Evolutionary conservation across 108 stramenopile species (phyloP), one percentile per base, ranked within the genome.

Genomic region (Parmales sp.): DNA sequence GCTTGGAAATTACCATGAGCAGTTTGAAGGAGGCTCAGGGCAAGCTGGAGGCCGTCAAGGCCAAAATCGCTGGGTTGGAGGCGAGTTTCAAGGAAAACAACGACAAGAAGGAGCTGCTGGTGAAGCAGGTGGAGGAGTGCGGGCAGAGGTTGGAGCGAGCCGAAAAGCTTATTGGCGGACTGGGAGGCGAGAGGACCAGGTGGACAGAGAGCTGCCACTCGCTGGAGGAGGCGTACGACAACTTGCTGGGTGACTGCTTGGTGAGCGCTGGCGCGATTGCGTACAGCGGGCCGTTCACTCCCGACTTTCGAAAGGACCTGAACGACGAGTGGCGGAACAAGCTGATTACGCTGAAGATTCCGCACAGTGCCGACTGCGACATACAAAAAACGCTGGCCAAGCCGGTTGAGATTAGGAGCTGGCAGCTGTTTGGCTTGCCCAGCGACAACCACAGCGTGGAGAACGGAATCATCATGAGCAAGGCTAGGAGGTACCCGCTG

Each of bases 131-230:
- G 0, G 72, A 76, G 37, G 76, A 76, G 39, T 83, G 82, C 16
- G 39, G 75, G 25, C 67, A 74, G 1, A 83, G 82, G 45, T 74
- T 86, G 7, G 64, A 44, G 31, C 78, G 82, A 64, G 85, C 85
- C 19, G 77, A 80, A 13, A 84, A 84, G 74, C 85, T 86, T 20
- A 82, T 86, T 38, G 85, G 82, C 20, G 85, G 85, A 31, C 77
- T 86, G 22, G 85, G 83, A 9, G 85, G 85, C 9, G 85, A 86
- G 50, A 74, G 75, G 60, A 69, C 45, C 20, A 73, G 83, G 25
- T 86, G 85, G 85, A 78, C 65, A 3, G 71, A 76, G 50, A 83
- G 78, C 5, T 67, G 81, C 20, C 78, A 82, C 41, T 34, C 43
- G 3, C 48, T 85, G 1, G 69, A 60, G 4, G 31, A 38, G 38